Evolutionary conservation across 1,139 yeast species (phyloP).

Genomic region (Ogataea hybrid): DNA sequence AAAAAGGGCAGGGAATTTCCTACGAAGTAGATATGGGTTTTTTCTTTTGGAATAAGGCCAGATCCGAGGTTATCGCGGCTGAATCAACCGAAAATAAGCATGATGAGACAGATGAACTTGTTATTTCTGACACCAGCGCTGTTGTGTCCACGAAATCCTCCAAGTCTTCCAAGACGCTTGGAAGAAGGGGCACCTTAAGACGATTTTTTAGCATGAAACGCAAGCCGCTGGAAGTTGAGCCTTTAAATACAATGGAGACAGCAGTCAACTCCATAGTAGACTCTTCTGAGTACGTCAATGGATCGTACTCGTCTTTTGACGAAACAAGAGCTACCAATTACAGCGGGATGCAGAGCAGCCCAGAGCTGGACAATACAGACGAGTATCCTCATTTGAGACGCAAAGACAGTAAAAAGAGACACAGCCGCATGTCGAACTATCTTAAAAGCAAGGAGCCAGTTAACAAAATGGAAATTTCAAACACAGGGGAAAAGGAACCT

Average conservation of each 20-base stretch:
- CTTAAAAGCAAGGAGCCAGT: constrained; percentile 8
- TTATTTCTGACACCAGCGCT: constrained; percentile 6
- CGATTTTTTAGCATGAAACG: constrained; percentile 11
- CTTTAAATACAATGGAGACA: neutral
- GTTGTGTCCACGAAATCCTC: constrained; percentile 10
- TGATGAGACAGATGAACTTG: constrained; percentile 3
- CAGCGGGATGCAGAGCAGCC: constrained; percentile 1
- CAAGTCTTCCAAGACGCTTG: constrained; percentile 6
- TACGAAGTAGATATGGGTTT: constrained; percentile 4
- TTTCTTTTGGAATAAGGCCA: constrained; percentile 6
- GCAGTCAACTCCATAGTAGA: neutral
- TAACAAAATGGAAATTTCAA: constrained; percentile 2
- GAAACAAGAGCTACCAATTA: neutral
- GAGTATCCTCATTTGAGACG: constrained; percentile 15
- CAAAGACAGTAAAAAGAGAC: constrained; percentile 7
- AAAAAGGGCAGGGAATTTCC: constrained; percentile 11
- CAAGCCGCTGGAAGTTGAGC: neutral
- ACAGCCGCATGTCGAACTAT: constrained; percentile 7
- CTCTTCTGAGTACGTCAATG: neutral
- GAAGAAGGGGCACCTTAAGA: constrained; percentile 5
- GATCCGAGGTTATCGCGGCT: neutral
- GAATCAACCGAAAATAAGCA: neutral
- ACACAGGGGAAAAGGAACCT: neutral
- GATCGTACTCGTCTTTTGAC: neutral
- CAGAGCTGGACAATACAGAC: neutral